Base-by-base conservation (phyloP, 352 stramenopile genomes). In the Sclerospora graminicola region DNA sequence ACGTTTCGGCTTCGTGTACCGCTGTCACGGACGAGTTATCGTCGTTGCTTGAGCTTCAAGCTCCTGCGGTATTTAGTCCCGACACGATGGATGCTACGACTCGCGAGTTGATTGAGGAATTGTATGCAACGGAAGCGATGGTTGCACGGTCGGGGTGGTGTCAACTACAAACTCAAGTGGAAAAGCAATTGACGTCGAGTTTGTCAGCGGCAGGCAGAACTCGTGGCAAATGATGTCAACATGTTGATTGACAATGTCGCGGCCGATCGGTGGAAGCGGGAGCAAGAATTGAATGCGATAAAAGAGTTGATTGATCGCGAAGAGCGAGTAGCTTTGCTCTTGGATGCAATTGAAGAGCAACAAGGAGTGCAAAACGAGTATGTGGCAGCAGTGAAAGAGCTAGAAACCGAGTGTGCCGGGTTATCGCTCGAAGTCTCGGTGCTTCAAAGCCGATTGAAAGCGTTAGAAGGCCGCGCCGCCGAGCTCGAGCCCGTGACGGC, bases 301-400 rank as follows among this genome's bases (percentile, higher is more conserved):
- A 57, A 66, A 39, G 73, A 84, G 45, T 57, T 82, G 26, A 81
- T 90, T 30, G 70, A 77, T 28, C 70, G 72, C 14, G 78, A 90
- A 43, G 66, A 74, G 38, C 69, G 86, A 51, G 78, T 86, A 63
- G 52, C 57, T 14, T 48, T 72, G 34, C 57, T 88, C 9, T 29
- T 90, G 33, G 78, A 90, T 51, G 78, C 68, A 8, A 84, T 86
- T 36, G 78, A 90, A 40, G 78, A 90, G 41, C 78, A 90, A 48
- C 75, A 85, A 41, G 51, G 38, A 5, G 71, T 70, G 5, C 68
- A 77, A 5, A 65, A 76, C 6, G 78, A 90, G 23, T 88, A 81
- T 31, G 60, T 61, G 6, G 52, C 57, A 30, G 63, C 68, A 0
- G 76, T 90, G 7, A 57, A 80, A 28, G 33, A 51, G 31, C 48